These are phyloP conservation scores for Arabidopsis suecica DNA, from an alignment of 345 rosid species.

Conservation along the genomic window DNA sequence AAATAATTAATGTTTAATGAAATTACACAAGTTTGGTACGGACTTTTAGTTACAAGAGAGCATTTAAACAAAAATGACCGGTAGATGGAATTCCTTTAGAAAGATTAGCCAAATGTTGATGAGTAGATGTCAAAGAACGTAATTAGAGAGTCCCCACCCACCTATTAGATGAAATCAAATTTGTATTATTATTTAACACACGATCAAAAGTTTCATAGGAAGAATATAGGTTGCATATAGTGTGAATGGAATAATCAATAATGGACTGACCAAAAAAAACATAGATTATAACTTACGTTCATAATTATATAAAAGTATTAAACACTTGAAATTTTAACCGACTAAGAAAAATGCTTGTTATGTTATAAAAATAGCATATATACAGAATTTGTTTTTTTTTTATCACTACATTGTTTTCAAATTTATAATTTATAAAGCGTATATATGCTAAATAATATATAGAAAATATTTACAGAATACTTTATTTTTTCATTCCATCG, in stretches of 20 bases:
- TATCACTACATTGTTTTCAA: background rate
- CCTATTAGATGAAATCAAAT: background rate
- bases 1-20: background rate
- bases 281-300: too few species aligned
- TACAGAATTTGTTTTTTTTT: background rate
- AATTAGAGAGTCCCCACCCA: background rate
- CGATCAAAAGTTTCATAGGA: background rate
- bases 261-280: background rate
- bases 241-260: background rate
- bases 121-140: slow-evolving; percentile 22
- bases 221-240: background rate
- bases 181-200: slow-evolving; percentile 1
- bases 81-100: slow-evolving; percentile 13
- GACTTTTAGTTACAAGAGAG: slow-evolving; percentile 2
- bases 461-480: background rate
- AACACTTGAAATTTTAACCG: background rate
- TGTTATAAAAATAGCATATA: background rate
- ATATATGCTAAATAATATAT: background rate
- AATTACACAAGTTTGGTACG: background rate
- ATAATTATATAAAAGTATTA: background rate
- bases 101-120: slow-evolving; percentile 14
- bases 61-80: background rate
- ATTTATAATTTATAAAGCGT: too few species aligned
- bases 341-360: background rate
- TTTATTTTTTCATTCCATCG: slow-evolving; percentile 1